Conservation (phyloP, 495 filamentous ascomycete species). For the Hypomontagnella monticulosa region DNA sequence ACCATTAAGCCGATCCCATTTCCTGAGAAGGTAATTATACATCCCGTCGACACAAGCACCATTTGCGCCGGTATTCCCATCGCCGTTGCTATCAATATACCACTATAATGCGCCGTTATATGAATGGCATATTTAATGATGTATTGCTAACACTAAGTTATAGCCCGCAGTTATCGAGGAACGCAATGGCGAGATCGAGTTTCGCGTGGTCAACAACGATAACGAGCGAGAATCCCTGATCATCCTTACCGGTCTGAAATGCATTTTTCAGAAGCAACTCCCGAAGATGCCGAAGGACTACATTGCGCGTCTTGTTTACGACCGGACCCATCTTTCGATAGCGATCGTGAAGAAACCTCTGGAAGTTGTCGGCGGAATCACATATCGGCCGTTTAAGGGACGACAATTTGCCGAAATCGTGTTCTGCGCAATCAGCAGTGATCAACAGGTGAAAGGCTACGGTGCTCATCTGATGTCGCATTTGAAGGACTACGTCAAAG, state of each 20-base stretch:
- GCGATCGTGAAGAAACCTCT: slow-evolving; percentile 97
- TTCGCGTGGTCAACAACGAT: slow-evolving; percentile 98
- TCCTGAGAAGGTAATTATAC: slow-evolving; percentile 75
- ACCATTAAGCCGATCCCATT: slow-evolving; percentile 72
- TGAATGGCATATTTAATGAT: too few relatives aligned
- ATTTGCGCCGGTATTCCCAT: background rate
- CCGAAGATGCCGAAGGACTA: slow-evolving; percentile 99
- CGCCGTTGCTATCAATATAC: background rate
- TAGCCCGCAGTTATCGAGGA: slow-evolving; percentile 93
- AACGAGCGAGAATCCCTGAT: slow-evolving; percentile 86
- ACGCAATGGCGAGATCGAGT: slow-evolving; percentile 94
- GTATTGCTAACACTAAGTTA: slow-evolving; percentile 8
- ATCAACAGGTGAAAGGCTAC: slow-evolving; percentile 98
- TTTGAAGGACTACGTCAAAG: slow-evolving; percentile 98
- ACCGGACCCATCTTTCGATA: slow-evolving; percentile 94
- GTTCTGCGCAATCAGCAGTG: slow-evolving; percentile 96
- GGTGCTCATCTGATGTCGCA: slow-evolving; percentile 98
- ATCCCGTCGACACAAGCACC: background rate
- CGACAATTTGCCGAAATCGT: slow-evolving; percentile 98
- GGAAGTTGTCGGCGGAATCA: slow-evolving; percentile 95
- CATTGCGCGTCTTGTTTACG: slow-evolving; percentile 95
- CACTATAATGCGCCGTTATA: too few relatives aligned
- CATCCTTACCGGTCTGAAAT: slow-evolving; percentile 94
- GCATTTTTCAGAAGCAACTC: slow-evolving; percentile 97
- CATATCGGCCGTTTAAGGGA: slow-evolving; percentile 93